Evolutionary conservation across 2,329 filamentous ascomycete genomes (phyloP), one percentile per base, ranked within the genome.

Genomic region (Pseudophaeomoniella oleicola): DNA sequence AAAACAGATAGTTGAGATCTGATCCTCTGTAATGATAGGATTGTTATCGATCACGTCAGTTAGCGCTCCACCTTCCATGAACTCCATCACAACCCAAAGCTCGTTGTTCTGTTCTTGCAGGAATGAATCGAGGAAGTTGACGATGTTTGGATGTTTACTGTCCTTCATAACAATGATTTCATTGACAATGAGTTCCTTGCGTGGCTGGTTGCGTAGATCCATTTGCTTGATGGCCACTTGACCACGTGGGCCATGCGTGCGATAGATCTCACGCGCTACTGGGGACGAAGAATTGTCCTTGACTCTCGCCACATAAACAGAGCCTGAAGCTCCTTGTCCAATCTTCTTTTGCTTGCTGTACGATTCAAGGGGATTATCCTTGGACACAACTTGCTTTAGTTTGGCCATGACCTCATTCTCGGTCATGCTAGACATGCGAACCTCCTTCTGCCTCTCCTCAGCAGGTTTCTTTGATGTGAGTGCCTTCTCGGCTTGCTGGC

Each of bases 151-250:
- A 59, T 98, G 90, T 56, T 87, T 83, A 67, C 85, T 94, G 63
- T 98, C 90, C 66, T 96, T 94, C 90, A 98, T 98, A 41, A 98
- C 90, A 65, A 98, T 92, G 53, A 98, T 98, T 55, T 98, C 90
- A 58, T 98, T 98, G 37, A 98, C 90, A 53, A 98, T 98, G 52
- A 98, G 66, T 61, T 98, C 90, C 68, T 98, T 98, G 40, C 90
- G 74, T 34, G 90, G 90, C 59, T 98, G 90, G 54, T 93, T 90
- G 35, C 88, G 85, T 38, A 98, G 73, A 63, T 98, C 90, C 90
- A 98, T 98, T 64, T 98, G 90, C 66, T 98, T 98, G 56, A 98
- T 98, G 30, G 90, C 90, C 43, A 98, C 90, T 56, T 94, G 85
- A 35, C 84, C 84, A 44, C 83, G 76, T 35, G 74, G 69, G 10